Evolutionary conservation across 768 basidiomycete genomes (phyloP), one percentile per base, ranked within the genome.

Genomic region (Mycena olivaceomarginata): DNA sequence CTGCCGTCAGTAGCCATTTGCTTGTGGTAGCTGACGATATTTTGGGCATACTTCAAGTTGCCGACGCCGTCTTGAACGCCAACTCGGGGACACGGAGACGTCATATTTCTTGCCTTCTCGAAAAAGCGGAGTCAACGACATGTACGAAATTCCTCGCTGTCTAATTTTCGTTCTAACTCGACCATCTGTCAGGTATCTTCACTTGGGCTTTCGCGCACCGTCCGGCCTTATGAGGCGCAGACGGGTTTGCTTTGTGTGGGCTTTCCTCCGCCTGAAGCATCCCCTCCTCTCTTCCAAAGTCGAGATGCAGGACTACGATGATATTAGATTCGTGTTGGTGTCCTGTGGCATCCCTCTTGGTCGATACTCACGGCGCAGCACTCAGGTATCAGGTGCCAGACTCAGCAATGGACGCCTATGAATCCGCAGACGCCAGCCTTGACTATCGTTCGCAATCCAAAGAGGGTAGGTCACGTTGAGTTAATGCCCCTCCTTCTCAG

Each of bases 71-170:
- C 77, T 85, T 46, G 90, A 94, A 81, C 90, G 94, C 37, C 87
- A 82, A 70, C 85, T 97, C 65, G 95, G 95, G 6, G 92, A 95
- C 72, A 95, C 92, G 31, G 96, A 97, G 84, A 84, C 90, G 10
- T 95, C 94, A 1, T 97, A 96, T 84, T 97, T 91, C 83, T 88
- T 97, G 12, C 96, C 95, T 4, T 92, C 93, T 4, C 89, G 96
- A 20, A 93, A 92, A 60, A 91, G 88, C 69, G 95, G 95, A 5
- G 96, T 97, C 48, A 97, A 97, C 80, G 96, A 97, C 83, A 97
- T 97, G 96, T 96, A 80, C 31, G 31, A 31, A 75, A 82, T 66
- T 59, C 73, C 16, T 48, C 39, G 15, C n/a, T 56, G 57, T n/a
- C 41, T 25, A 20, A 22, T 45, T 46, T 70, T 53, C 51, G 31